Base-by-base conservation (phyloP, 306 rosid species). In the Medicago lupulina region DNA sequence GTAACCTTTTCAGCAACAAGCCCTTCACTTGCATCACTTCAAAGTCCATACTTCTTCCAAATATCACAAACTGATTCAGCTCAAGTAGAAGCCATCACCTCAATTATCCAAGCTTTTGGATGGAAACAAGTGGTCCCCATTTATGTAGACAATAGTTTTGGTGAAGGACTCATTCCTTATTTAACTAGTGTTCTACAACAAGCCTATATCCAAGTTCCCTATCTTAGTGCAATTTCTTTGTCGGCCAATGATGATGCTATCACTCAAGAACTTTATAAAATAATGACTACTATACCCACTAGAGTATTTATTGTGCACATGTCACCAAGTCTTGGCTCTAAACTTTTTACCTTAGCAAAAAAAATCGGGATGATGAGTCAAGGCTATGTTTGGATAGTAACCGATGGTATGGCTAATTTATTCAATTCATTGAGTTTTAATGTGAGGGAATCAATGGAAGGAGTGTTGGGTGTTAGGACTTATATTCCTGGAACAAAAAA, bases 261-360 rank as follows among this genome's bases (percentile, higher is more conserved):
- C 2, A 40, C 1, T 11, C 1, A 0, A 14, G 89, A 88, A 74
- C 93, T 90, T 25, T 59, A 67, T 43, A 82, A 84, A 70, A 46
- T 88, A 43, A 87, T 63, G 88, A 71, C 81, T 4, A 81, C 78
- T 2, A 79, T 82, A 89, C 73, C 71, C 46, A 83, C 85, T 2
- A 78, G 86, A 70, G 89, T 91, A n/a, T 89, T 91, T 36, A 40
- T 91, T 23, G 86, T 84, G 17, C 94, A 91, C 73, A 83, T 89
- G 89, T 0, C n/a, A 2, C 36, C 72, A 1, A 0, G 0, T 40
- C 73, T 89, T 0, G 88, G 89, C 2, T 57, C 76, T 79, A 64
- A 80, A 1, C 10, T 91, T 1, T 87, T 91, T 16, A 7, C 55
- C 12, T 67, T 81, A 17, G 90, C 93, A 4, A 59, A 34, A 0